Evolutionary conservation across 257 asterid genomes (phyloP).

Genomic region (Primulina eburnea): DNA sequence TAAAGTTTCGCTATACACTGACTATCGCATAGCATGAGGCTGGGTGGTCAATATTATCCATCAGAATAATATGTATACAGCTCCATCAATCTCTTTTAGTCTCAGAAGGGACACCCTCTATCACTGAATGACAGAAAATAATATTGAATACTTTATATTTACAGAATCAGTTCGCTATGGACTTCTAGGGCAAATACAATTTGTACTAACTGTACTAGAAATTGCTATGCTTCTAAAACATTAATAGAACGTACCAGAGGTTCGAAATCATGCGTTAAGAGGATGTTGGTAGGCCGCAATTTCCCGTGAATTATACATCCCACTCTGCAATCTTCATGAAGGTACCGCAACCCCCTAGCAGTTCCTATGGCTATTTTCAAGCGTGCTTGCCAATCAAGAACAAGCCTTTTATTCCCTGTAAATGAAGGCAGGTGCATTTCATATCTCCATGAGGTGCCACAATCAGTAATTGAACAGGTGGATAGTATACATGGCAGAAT

Average conservation of each 20-base stretch:
- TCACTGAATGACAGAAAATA: conserved; percentile 3
- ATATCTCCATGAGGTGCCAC: background rate
- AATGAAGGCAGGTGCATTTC: conserved; percentile 18
- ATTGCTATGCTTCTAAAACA: conserved; percentile 21
- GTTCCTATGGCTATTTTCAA: conserved; percentile 78
- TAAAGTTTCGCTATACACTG: background rate
- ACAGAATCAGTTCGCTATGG: background rate
- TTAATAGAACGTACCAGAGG: conserved; percentile 57
- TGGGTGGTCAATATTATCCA: background rate
- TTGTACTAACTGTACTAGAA: conserved; percentile 1
- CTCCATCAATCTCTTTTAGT: background rate
- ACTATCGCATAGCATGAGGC: background rate
- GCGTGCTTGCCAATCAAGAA: conserved; percentile 67
- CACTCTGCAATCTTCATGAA: conserved; percentile 93
- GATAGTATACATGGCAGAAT: background rate
- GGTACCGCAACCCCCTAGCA: conserved; percentile 90
- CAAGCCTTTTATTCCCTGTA: conserved; percentile 47
- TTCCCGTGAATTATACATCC: conserved; percentile 83
- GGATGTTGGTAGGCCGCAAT: conserved; percentile 77
- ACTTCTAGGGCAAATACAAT: background rate
- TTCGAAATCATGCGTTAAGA: conserved; percentile 83
- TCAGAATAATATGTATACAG: background rate
- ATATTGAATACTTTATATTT: background rate
- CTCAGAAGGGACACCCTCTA: background rate
- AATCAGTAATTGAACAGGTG: conserved; percentile 9